Base-by-base conservation (phyloP, 345 rosid species). In the Eucalyptus cloeziana region DNA sequence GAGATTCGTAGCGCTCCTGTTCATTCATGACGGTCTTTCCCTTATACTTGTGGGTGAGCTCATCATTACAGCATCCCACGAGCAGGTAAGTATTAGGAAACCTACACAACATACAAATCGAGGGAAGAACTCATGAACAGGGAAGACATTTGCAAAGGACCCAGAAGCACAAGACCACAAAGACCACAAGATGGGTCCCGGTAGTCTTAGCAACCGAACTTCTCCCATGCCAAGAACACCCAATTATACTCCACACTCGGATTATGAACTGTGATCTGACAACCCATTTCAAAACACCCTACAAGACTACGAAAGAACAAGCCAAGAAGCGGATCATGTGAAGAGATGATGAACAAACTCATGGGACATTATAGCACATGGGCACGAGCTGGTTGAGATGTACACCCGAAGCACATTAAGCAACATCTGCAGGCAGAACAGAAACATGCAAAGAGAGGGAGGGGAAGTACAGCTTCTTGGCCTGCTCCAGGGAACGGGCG, bases 1-100 rank as follows among this genome's bases (percentile, higher is more conserved):
- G 99, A 56, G 98, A 96, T 90, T 97, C 99, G 47, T 96, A 96
- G 64, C 99, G 97, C 90, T 96, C 99, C 6, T 89, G 91, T 71
- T 94, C 98, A 7, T 92, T 96, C 98, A 97, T 95, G 13, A 97
- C 99, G 87, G 99, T 97, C 92, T 96, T 97, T 37, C 99, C 99
- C 93, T 97, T 97, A 86, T 87, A 96, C 91, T 91, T 94, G 92
- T 97, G 97, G 4, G 99, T 97, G 91, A 89, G 93, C 85, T 96
- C 99, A 90, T 97, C 99, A 47, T 92, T 97, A 91, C 98, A 97
- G 90, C 99, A 97, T 89, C 99, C 99, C 21, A 97, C 99, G 31
- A 97, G 95, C 89, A 97, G 92, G 85, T 94, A 93, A 12, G 99
- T 92, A 86, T 94, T 93, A 24, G 99, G 97, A 88, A 97, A 96